Percentiles rank a stretch among this genome's conserved stretches.
Evolutionary conservation across 768 basidiomycete genomes (phyloP).

Genomic region (Termitomyces sp.): DNA sequence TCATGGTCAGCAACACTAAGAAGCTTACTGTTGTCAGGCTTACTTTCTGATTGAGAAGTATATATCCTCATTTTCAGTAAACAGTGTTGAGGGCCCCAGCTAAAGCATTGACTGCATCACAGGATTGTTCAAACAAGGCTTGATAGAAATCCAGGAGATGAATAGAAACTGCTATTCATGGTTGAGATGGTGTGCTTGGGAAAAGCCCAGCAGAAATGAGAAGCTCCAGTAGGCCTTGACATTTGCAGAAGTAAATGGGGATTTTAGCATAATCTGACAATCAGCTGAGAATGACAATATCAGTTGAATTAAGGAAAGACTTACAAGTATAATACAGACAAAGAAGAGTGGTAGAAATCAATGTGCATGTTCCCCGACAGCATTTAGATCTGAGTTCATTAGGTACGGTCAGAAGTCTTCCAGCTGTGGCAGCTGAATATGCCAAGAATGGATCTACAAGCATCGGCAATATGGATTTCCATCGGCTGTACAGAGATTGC

Average conservation of each 20-base stretch:
- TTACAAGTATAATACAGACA: conserved; percentile 12
- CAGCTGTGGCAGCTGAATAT: neutral
- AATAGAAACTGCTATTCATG: conserved; percentile 22
- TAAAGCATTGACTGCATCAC: conserved; percentile 29
- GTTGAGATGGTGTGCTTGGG: conserved; percentile 26
- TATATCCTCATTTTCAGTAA: conserved; percentile 21
- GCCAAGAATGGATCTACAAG: neutral
- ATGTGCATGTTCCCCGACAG: neutral
- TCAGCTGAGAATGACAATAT: neutral
- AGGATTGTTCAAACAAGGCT: conserved; percentile 30
- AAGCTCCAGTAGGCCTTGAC: conserved; percentile 14
- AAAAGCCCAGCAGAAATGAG: conserved; percentile 27
- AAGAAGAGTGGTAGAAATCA: neutral
- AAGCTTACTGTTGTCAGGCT: too few species aligned
- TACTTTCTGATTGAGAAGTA: conserved; percentile 16
- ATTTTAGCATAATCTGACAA: conserved; percentile 15
- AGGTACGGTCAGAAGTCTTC: neutral
- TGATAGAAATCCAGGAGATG: conserved; percentile 25
- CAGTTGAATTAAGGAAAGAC: neutral
- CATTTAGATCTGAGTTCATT: neutral
- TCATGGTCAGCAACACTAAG: conserved; percentile 12
- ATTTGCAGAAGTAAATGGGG: conserved; percentile 16
- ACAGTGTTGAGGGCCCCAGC: conserved; percentile 23
- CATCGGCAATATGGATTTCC: neutral
- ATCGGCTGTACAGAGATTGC: neutral